A percentile compares a stretch with the other conserved stretches of the same genome.
Conservation (phyloP, 352 stramenopile genomes). For the Globisporangium recalcitrans region DNA sequence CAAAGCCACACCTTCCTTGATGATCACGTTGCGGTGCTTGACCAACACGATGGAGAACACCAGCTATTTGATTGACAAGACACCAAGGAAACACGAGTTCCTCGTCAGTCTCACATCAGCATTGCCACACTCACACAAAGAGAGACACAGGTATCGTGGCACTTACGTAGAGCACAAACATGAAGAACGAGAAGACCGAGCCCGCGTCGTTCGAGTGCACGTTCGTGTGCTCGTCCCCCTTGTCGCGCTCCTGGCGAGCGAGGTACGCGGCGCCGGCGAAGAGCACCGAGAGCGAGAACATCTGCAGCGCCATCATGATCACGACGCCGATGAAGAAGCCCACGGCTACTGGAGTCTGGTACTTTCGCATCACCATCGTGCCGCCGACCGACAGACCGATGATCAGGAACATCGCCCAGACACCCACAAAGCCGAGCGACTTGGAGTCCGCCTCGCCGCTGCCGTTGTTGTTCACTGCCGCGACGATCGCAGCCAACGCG, state of each 20-base stretch:
- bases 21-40: constrained; percentile 77
- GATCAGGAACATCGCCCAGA: constrained; percentile 84
- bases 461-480: constrained; percentile 74
- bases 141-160: neutral
- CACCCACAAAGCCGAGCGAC: constrained; percentile 73
- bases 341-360: constrained; percentile 80
- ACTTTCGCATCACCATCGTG: constrained; percentile 88
- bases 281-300: constrained; percentile 79
- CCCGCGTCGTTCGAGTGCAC: constrained; percentile 74
- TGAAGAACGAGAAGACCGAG: constrained; percentile 84
- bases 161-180: constrained; percentile 84
- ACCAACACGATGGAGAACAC: constrained; percentile 62
- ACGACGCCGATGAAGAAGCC: constrained; percentile 89
- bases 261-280: constrained; percentile 70
- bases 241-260: constrained; percentile 55
- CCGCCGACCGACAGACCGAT: constrained; percentile 74
- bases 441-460: constrained; percentile 62
- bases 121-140: neutral
- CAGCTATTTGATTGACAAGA: constrained; percentile 24
- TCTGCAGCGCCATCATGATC: constrained; percentile 87
- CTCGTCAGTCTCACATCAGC: neutral
- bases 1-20: constrained; percentile 57
- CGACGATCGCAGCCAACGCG: constrained; percentile 77
- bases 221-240: constrained; percentile 46
- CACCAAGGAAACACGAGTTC: neutral